Evolutionary conservation across 495 filamentous ascomycete species (phyloP).

Genomic region (Penicillium lagena): DNA sequence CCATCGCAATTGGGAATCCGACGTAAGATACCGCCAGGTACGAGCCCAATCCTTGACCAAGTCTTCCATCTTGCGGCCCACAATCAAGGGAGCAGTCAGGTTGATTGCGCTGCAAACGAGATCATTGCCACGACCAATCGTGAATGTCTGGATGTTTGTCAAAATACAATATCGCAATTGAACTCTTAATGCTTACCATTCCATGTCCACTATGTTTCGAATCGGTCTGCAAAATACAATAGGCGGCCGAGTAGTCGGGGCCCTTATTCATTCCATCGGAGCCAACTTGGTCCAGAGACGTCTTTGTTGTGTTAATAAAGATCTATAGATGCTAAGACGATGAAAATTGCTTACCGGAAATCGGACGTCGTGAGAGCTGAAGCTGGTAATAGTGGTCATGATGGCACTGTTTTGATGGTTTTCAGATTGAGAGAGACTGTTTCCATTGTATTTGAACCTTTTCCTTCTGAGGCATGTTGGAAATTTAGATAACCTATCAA

Average conservation of each 20-base stretch:
- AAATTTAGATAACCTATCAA: too few relatives aligned
- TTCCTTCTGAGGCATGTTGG: too few relatives aligned
- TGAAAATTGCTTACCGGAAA: constrained; percentile 60
- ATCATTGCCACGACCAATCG: constrained; percentile 92
- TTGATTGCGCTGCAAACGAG: constrained; percentile 83
- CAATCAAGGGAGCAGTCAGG: constrained; percentile 65
- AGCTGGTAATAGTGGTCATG: constrained; percentile 76
- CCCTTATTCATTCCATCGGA: constrained; percentile 97
- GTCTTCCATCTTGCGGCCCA: constrained; percentile 63
- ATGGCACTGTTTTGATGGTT: constrained; percentile 29
- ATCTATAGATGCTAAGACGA: too few relatives aligned
- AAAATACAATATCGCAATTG: background rate
- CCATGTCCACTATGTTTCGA: constrained; percentile 69
- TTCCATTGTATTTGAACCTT: too few relatives aligned
- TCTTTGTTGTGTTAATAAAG: constrained; percentile 35
- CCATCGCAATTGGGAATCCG: constrained; percentile 87
- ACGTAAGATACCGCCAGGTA: constrained; percentile 87
- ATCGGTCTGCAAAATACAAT: constrained; percentile 86
- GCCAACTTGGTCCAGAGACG: constrained; percentile 88
- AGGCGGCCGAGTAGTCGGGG: constrained; percentile 87
- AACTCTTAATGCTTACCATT: constrained; percentile 55
- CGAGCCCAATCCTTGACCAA: constrained; percentile 76
- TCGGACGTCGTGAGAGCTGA: constrained; percentile 76
- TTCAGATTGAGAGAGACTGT: too few relatives aligned
- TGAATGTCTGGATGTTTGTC: constrained; percentile 64